Conservation (phyloP, 352 stramenopile species). For the Globisporangium heterothallicum region DNA sequence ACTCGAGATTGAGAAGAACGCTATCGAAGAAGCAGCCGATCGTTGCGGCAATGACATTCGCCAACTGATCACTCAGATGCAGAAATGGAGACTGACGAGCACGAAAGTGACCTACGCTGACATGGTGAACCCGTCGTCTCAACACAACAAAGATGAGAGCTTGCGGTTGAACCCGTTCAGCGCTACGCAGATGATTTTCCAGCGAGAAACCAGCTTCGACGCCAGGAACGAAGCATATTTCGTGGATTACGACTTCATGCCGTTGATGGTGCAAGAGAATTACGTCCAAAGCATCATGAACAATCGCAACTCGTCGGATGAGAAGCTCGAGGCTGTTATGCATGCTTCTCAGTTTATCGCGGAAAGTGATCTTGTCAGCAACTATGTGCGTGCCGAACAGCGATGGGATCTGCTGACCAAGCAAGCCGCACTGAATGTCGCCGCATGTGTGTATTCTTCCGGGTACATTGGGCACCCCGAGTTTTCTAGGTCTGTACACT, state of each 20-base stretch:
- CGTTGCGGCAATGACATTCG: slow-evolving; percentile 98
- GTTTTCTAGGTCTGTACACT: slow-evolving; percentile 78
- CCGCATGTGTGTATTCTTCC: slow-evolving; percentile 70
- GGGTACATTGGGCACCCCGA: slow-evolving; percentile 87
- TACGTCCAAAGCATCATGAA: slow-evolving; percentile 84
- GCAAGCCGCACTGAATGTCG: slow-evolving; percentile 88
- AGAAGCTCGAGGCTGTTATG: slow-evolving; percentile 81
- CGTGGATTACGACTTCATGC: slow-evolving; percentile 98
- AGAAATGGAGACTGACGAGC: slow-evolving; percentile 91
- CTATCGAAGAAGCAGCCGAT: slow-evolving; percentile 94
- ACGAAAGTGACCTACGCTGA: slow-evolving; percentile 84
- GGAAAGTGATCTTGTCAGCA: slow-evolving; percentile 78
- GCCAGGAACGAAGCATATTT: slow-evolving; percentile 97
- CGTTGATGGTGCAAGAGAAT: slow-evolving; percentile 94
- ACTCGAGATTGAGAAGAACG: slow-evolving; percentile 93
- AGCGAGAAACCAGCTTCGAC: slow-evolving; percentile 70
- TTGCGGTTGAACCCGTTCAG: slow-evolving; percentile 95
- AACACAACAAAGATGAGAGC: slow-evolving; percentile 91
- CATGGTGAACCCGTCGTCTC: slow-evolving; percentile 66
- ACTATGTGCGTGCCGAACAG: slow-evolving; percentile 76
- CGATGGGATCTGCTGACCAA: slow-evolving; percentile 95
- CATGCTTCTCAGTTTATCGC: slow-evolving; percentile 90
- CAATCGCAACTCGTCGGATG: slow-evolving; percentile 51
- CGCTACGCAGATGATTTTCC: slow-evolving; percentile 91
- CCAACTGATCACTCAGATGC: slow-evolving; percentile 95